phyloP scores from a whole-genome alignment of 2,329 filamentous ascomycete species.

The Aspergillus tubingensis region DNA sequence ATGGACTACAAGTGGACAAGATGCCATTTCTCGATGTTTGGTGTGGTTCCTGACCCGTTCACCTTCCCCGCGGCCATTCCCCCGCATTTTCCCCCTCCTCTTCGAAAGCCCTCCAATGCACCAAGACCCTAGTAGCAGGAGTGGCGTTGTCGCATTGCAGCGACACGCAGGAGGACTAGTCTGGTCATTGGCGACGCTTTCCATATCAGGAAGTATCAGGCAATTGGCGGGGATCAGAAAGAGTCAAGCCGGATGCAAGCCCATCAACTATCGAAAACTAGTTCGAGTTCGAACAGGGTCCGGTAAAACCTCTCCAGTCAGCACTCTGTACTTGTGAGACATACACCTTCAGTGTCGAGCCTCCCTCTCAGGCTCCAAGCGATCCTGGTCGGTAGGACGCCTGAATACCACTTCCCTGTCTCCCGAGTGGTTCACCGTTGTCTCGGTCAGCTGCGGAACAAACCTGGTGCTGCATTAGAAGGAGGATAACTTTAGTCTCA shows the following conservation, averaged over 20 bases:
- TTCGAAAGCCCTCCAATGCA: background rate
- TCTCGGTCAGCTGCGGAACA: background rate
- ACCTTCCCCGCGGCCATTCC: background rate
- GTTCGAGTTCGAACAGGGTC: background rate
- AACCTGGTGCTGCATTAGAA: too few relatives aligned
- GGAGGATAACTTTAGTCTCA: background rate
- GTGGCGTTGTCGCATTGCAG: background rate
- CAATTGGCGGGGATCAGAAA: background rate
- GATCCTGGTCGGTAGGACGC: background rate
- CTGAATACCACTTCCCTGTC: background rate
- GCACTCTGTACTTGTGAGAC: constrained; percentile 4
- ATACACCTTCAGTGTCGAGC: background rate
- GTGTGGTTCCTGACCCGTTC: background rate
- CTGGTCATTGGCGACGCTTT: background rate
- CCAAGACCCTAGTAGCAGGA: background rate
- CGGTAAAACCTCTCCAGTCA: background rate
- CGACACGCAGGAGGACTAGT: background rate
- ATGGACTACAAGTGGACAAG: too few relatives aligned
- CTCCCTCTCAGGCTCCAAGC: background rate
- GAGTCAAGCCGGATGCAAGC: background rate
- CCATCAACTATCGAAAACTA: background rate
- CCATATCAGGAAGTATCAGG: background rate
- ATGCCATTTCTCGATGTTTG: background rate
- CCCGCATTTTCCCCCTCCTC: background rate
- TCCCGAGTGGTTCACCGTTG: background rate